Conservation (phyloP, 1,139 yeast genomes). For the Kurtzmaniella quercitrusa region DNA sequence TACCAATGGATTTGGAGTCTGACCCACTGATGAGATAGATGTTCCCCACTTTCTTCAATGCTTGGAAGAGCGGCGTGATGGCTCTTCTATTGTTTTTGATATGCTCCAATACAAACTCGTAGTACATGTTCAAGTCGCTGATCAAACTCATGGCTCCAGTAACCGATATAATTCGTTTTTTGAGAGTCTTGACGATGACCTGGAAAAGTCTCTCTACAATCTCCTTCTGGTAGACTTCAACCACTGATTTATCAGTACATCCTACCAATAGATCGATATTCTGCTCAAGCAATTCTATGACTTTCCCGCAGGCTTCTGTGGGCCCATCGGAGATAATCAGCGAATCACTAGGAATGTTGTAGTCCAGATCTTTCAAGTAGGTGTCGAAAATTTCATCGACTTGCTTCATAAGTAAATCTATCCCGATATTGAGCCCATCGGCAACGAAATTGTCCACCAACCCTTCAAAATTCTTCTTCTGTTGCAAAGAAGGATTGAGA, state of each 20-base stretch:
- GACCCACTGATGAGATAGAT: constrained; percentile 71
- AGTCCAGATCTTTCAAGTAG: constrained; percentile 25
- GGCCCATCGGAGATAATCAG: constrained; percentile 42
- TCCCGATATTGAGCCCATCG: constrained; percentile 85
- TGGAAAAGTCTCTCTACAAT: constrained; percentile 84
- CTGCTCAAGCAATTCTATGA: constrained; percentile 59
- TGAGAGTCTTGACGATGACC: constrained; percentile 67
- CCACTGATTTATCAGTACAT: constrained; percentile 80
- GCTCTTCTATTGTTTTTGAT: constrained; percentile 59
- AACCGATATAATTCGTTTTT: constrained; percentile 65
- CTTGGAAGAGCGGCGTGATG: constrained; percentile 71
- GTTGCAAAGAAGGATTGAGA: constrained; percentile 73
- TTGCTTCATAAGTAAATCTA: constrained; percentile 80
- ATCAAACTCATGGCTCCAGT: constrained; percentile 80
- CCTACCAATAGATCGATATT: constrained; percentile 76
- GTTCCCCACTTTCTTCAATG: constrained; percentile 81
- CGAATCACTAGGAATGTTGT: constrained; percentile 23
- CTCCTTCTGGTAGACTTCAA: constrained; percentile 92
- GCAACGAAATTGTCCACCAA: constrained; percentile 87
- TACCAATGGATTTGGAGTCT: constrained; percentile 81
- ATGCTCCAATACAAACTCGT: constrained; percentile 59
- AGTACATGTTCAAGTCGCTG: constrained; percentile 70
- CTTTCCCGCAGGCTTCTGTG: constrained; percentile 64
- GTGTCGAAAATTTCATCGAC: constrained; percentile 41
- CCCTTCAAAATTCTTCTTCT: constrained; percentile 75